Conservation (phyloP, 257 asterid species). For the Nicotiana otophora region DNA sequence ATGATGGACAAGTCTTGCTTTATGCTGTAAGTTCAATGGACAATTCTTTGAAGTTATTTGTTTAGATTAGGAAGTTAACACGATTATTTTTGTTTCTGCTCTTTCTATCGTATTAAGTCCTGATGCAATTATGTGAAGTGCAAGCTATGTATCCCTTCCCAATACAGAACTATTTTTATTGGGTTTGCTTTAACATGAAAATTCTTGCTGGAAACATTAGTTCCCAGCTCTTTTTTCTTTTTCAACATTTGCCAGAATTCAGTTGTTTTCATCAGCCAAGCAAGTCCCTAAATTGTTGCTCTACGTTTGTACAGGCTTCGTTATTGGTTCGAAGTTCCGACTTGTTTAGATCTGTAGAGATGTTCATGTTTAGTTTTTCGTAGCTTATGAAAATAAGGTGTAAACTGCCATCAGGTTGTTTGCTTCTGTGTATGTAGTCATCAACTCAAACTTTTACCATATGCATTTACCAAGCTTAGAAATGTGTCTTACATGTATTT, state of each 20-base stretch:
- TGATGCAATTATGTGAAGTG: background rate
- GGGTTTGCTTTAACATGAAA: background rate
- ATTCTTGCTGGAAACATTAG: background rate
- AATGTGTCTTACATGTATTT: background rate
- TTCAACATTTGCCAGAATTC: background rate
- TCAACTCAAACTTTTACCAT: background rate
- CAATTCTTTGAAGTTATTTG: background rate
- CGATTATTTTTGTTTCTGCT: background rate
- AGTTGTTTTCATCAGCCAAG: background rate
- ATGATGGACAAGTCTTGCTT: conserved; percentile 89
- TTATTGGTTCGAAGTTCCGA: background rate
- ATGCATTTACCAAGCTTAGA: background rate
- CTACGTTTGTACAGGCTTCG: background rate
- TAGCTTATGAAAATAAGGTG: background rate
- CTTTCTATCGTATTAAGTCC: background rate
- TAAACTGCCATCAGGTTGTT: background rate
- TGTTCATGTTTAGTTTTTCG: background rate
- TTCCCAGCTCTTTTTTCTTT: background rate
- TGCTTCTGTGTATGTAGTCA: background rate
- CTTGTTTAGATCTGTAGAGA: background rate
- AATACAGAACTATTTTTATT: background rate
- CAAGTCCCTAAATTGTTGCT: background rate
- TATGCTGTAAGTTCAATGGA: conserved; percentile 68
- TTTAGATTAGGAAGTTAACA: background rate
- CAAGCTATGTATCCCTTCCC: background rate